Conservation (phyloP, 331 rosid genomes). For the Saraca asoca region DNA sequence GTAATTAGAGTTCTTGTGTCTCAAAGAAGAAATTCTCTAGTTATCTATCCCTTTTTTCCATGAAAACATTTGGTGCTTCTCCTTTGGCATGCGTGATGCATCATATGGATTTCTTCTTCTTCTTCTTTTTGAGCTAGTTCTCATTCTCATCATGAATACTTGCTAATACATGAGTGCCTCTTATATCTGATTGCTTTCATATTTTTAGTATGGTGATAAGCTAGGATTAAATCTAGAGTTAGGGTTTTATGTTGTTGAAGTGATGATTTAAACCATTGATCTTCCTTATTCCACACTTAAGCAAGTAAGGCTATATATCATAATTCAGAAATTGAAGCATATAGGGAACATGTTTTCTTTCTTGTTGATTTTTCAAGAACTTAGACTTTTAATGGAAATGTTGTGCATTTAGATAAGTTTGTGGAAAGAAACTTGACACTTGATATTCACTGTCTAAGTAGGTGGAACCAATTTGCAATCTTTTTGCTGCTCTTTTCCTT, state of each 20-base stretch:
- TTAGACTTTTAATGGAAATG: constrained; percentile 22
- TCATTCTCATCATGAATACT: constrained; percentile 29
- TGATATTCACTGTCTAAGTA: constrained; percentile 39
- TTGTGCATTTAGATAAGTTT: constrained; percentile 20
- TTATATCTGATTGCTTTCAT: constrained; percentile 34
- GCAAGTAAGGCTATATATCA: too few relatives aligned
- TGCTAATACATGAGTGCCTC: too few relatives aligned
- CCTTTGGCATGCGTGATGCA: constrained; percentile 25
- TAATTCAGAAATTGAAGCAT: too few relatives aligned
- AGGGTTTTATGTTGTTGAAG: constrained; percentile 97
- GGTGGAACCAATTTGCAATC: too few relatives aligned
- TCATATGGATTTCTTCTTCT: constrained; percentile 4
- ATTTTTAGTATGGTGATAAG: constrained; percentile 91
- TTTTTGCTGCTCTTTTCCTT: constrained; percentile 95
- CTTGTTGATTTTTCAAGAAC: background rate
- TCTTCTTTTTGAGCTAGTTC: constrained; percentile 23
- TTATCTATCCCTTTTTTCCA: background rate
- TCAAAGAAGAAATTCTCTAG: constrained; percentile 21
- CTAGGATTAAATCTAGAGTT: constrained; percentile 94
- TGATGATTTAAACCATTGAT: constrained; percentile 97
- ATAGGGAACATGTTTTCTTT: too few relatives aligned
- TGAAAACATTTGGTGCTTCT: constrained; percentile 4
- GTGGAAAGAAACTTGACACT: constrained; percentile 28
- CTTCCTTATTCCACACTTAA: too few relatives aligned
- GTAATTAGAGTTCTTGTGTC: too few relatives aligned